A percentile compares a stretch with the other conserved stretches of the same genome.
Conservation (phyloP, 176 grass and related monocot genomes). For the Triticum urartu region DNA sequence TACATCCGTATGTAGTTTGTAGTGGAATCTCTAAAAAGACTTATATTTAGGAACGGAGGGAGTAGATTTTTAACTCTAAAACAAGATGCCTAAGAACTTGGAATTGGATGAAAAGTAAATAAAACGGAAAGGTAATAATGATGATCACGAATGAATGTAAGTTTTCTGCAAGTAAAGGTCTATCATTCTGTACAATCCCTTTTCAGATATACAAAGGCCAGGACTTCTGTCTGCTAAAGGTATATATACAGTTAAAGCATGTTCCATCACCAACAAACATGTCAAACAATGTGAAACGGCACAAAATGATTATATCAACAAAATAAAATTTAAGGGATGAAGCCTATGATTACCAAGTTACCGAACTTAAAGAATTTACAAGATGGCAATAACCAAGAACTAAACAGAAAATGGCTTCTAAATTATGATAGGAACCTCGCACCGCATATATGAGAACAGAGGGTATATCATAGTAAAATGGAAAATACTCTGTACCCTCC, state of each 20-base stretch:
- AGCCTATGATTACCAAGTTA: not conserved
- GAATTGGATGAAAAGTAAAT: not conserved
- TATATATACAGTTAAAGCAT: constrained; percentile 10
- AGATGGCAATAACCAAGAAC: not conserved
- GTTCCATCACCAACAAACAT: constrained; percentile 11
- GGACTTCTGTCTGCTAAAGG: constrained; percentile 1
- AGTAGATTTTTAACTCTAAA: constrained; percentile 19
- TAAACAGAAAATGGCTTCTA: constrained; percentile 9
- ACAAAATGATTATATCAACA: not conserved
- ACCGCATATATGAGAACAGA: not conserved
- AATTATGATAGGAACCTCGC: constrained; percentile 19
- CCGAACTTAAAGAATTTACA: not conserved
- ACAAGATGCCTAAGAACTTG: not conserved
- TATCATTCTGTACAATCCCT: not conserved
- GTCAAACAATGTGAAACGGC: constrained; percentile 21
- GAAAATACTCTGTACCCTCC: constrained; percentile 59
- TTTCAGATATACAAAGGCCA: not conserved
- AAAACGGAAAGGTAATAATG: not conserved
- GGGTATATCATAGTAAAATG: constrained; percentile 11
- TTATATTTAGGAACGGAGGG: no score
- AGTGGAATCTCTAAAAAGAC: no score
- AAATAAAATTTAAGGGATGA: not conserved
- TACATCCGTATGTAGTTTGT: no score
- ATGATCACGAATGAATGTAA: not conserved
- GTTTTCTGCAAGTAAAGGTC: constrained; percentile 14